phyloP scores from a whole-genome alignment of 75 land plant species.

The Picea glauca region DNA sequence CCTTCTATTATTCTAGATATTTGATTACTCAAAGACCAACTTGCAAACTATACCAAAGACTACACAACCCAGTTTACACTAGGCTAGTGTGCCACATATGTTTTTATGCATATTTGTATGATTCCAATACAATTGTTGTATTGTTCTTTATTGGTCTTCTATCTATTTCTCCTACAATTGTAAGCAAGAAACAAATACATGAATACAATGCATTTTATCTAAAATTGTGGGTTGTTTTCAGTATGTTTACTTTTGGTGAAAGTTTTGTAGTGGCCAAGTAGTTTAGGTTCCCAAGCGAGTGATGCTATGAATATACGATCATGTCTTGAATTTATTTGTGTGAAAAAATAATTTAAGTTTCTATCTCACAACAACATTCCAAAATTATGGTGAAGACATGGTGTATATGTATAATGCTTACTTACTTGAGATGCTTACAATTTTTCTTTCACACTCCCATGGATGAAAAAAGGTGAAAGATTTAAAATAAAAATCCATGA shows the following conservation, averaged over 20 bases:
- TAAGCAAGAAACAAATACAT: conserved; percentile 38
- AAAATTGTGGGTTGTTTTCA: neutral
- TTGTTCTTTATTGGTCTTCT: conserved; percentile 86
- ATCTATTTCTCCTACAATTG: conserved; percentile 68
- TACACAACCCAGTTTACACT: conserved; percentile 69
- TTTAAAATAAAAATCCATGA: too few species aligned
- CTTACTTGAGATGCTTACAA: conserved; percentile 74
- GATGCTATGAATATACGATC: too few species aligned
- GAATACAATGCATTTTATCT: neutral
- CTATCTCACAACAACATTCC: neutral
- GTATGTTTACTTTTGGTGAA: too few species aligned
- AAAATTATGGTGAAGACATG: conserved; percentile 97
- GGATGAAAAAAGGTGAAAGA: conserved; percentile 73
- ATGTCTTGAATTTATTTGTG: too few species aligned
- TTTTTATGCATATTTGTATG: conserved; percentile 91
- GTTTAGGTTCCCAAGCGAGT: too few species aligned
- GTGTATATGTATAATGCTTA: conserved; percentile 85
- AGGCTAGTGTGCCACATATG: conserved; percentile 80
- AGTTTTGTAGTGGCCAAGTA: too few species aligned
- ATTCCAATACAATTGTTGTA: conserved; percentile 64
- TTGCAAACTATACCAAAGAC: conserved; percentile 65
- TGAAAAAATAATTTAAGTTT: too few species aligned
- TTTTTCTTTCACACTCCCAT: conserved; percentile 81
- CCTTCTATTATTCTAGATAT: too few species aligned
- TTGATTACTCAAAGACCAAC: conserved; percentile 48